Evolutionary conservation across 1,284 basidiomycete genomes (phyloP).

Genomic region (Hymenochaete sp.): DNA sequence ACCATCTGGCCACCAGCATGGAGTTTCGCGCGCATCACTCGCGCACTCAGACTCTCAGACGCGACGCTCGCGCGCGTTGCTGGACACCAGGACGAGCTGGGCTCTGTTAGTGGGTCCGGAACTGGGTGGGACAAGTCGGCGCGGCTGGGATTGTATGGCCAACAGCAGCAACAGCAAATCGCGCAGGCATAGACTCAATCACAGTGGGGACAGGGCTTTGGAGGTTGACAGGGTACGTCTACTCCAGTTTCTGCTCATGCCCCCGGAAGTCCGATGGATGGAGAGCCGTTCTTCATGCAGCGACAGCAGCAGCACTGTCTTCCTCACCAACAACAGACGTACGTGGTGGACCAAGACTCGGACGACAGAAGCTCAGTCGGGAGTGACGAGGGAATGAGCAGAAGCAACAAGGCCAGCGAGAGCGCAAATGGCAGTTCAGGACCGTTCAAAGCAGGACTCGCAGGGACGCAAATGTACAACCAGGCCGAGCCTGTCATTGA

Average conservation of each 20-base stretch:
- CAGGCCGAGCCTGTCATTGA: slow-evolving; percentile 15
- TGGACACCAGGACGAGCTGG: slow-evolving; percentile 22
- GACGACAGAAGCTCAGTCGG: slow-evolving; percentile 37
- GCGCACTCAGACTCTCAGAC: slow-evolving; percentile 16
- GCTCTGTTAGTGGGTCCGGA: too few species aligned
- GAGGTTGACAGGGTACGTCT: slow-evolving; percentile 10
- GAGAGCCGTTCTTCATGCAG: slow-evolving; percentile 23
- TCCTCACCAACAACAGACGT: slow-evolving; percentile 17
- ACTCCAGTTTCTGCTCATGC: slow-evolving; percentile 6
- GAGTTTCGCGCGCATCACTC: slow-evolving; percentile 17
- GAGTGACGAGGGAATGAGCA: slow-evolving; percentile 11
- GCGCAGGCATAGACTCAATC: slow-evolving; percentile 19
- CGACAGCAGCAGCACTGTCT: slow-evolving; percentile 17
- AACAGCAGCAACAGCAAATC: slow-evolving; percentile 10
- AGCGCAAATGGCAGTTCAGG: slow-evolving; percentile 14
- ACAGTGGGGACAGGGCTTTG: too few species aligned
- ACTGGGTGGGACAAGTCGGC: slow-evolving; percentile 25
- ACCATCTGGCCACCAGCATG: slow-evolving; percentile 16
- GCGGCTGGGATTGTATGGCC: slow-evolving; percentile 10
- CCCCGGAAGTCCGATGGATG: slow-evolving; percentile 19
- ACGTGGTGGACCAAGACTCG: slow-evolving; percentile 29
- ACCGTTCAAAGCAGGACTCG: slow-evolving; percentile 1
- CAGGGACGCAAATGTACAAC: slow-evolving; percentile 4
- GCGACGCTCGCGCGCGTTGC: slow-evolving; percentile 7
- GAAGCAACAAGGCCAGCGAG: slow-evolving; percentile 1